Conservation (phyloP, 2,329 filamentous ascomycete genomes). For the Trichoderma breve region DNA sequence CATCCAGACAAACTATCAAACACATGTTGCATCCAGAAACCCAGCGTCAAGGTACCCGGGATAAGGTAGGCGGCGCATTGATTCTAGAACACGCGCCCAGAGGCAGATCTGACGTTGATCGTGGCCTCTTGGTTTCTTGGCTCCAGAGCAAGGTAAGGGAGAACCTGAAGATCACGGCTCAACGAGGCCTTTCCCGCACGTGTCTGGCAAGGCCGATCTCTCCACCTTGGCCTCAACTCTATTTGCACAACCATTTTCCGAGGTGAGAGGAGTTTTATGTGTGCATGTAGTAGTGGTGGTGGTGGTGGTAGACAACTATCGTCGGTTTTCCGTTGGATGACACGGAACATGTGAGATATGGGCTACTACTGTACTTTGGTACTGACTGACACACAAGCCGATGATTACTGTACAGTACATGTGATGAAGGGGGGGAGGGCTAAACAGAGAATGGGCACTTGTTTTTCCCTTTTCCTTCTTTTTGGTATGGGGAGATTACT, state of each 20-base stretch:
- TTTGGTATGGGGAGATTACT: neutral
- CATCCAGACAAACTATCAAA: neutral
- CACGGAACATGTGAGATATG: neutral
- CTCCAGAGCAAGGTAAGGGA: neutral
- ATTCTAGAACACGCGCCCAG: neutral
- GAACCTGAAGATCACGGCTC: slow-evolving; percentile 18
- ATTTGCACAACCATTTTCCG: slow-evolving; percentile 3
- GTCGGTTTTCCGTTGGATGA: neutral
- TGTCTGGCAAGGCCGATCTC: slow-evolving; percentile 17
- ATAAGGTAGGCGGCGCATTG: neutral
- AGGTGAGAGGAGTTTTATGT: too few relatives aligned
- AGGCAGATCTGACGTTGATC: slow-evolving; percentile 14
- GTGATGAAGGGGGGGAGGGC: neutral
- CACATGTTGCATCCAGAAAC: neutral
- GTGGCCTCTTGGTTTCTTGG: slow-evolving; percentile 8
- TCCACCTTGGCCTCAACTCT: slow-evolving; percentile 18
- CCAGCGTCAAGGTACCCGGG: neutral
- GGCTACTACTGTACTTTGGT: neutral
- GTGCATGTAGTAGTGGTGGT: too few relatives aligned
- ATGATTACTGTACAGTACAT: neutral
- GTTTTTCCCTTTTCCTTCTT: neutral
- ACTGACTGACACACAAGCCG: neutral
- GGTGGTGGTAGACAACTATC: neutral
- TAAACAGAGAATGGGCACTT: neutral
- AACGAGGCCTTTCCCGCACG: slow-evolving; percentile 6